Evolutionary conservation across 2,329 filamentous ascomycete genomes (phyloP).

Genomic region (Aspergillus sp.): DNA sequence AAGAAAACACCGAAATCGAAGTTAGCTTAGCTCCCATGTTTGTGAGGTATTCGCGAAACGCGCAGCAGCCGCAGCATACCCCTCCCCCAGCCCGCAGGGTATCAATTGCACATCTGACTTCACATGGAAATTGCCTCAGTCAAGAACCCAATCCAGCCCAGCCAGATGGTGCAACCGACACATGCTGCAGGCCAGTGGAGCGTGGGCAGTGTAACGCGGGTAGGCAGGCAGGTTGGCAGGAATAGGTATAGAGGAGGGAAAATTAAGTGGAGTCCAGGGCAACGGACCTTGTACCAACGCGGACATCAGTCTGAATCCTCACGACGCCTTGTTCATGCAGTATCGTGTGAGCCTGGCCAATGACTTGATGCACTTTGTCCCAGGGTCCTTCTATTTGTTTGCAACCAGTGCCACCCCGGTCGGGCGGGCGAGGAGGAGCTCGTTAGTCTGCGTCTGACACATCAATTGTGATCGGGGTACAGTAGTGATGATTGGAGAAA

Average conservation of each 20-base stretch:
- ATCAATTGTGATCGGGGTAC: neutral
- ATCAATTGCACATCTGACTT: neutral
- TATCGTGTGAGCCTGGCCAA: slow-evolving; percentile 80
- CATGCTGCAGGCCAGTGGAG: neutral
- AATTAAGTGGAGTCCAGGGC: neutral
- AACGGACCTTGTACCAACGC: slow-evolving; percentile 72
- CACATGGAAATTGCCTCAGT: neutral
- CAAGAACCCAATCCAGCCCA: too few relatives aligned
- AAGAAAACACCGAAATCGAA: neutral
- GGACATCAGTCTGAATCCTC: slow-evolving; percentile 84
- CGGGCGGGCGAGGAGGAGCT: neutral
- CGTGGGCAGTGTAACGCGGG: neutral
- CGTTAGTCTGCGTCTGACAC: slow-evolving; percentile 5
- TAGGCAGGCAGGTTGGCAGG: neutral
- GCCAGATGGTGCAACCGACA: neutral
- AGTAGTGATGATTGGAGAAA: neutral
- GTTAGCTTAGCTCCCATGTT: slow-evolving; percentile 11
- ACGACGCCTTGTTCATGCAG: slow-evolving; percentile 76
- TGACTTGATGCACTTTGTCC: slow-evolving; percentile 80
- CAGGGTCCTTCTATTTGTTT: slow-evolving; percentile 73
- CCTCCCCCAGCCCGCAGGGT: neutral
- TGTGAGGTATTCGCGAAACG: neutral
- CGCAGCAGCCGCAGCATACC: neutral
- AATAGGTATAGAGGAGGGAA: neutral
- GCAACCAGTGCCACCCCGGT: neutral